These are phyloP conservation scores for Gynostemma pentaphyllum DNA, from an alignment of 306 rosid genomes.

Conservation along the genomic window DNA sequence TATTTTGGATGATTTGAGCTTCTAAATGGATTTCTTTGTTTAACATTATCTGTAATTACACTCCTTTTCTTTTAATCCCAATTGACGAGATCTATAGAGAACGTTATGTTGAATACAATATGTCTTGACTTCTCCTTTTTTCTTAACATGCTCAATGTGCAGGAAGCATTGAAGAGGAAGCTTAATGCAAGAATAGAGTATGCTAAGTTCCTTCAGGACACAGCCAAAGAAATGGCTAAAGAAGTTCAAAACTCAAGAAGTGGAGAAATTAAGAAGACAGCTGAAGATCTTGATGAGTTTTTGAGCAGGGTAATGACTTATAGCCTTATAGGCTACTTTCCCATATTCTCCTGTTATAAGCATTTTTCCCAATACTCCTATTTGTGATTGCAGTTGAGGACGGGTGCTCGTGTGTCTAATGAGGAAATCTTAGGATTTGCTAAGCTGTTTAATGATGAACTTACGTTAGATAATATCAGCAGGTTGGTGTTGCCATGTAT, in stretches of 20 bases:
- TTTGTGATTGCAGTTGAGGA: slow-evolving; percentile 47
- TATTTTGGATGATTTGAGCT: too few relatives aligned
- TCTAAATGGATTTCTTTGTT: too few relatives aligned
- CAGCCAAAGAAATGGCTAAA: slow-evolving; percentile 95
- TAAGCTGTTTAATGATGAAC: slow-evolving; percentile 89
- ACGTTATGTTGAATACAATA: not conserved
- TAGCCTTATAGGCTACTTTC: not conserved
- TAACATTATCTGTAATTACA: too few relatives aligned
- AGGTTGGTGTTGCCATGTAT: slow-evolving; percentile 26
- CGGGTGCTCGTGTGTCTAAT: slow-evolving; percentile 62
- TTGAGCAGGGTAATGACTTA: slow-evolving; percentile 39
- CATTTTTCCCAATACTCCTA: not conserved
- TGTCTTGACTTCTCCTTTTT: not conserved
- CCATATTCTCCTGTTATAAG: not conserved
- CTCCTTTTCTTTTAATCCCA: not conserved
- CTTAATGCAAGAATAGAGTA: slow-evolving; percentile 90
- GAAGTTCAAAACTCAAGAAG: slow-evolving; percentile 81
- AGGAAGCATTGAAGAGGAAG: slow-evolving; percentile 88
- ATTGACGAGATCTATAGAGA: not conserved
- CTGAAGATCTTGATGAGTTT: slow-evolving; percentile 89
- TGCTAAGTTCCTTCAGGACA: slow-evolving; percentile 91
- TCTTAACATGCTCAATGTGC: slow-evolving; percentile 8
- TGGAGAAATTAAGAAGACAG: slow-evolving; percentile 85
- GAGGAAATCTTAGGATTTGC: slow-evolving; percentile 95
- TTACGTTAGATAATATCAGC: slow-evolving; percentile 91